phyloP scores from a whole-genome alignment of 495 filamentous ascomycete species.

The Hypoxylon fragiforme region DNA sequence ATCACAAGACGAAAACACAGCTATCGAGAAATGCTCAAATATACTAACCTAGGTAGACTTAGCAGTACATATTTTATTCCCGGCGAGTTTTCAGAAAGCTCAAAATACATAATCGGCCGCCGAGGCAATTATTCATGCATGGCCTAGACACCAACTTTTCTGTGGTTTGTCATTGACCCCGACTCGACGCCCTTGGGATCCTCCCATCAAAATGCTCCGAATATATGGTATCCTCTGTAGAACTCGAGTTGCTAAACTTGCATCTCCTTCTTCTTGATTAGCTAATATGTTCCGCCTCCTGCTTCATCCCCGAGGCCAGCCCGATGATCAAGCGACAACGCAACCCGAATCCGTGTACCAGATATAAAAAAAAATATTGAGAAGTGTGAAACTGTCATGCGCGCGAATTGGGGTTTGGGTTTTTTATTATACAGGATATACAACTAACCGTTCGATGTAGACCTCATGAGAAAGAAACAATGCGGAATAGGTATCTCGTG shows the following conservation, averaged over 20 bases:
- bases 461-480: slow-evolving; percentile 18
- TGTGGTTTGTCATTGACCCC: not conserved
- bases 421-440: slow-evolving; percentile 39
- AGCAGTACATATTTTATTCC: not conserved
- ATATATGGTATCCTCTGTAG: slow-evolving; percentile 5
- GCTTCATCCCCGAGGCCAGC: slow-evolving; percentile 38
- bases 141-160: slow-evolving; percentile 19
- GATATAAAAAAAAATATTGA: slow-evolving; percentile 30
- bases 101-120: slow-evolving; percentile 4
- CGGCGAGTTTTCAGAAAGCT: slow-evolving; percentile 1
- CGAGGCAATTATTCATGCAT: slow-evolving; percentile 5
- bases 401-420: no score
- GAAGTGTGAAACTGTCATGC: slow-evolving; percentile 25
- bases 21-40: no score
- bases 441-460: slow-evolving; percentile 27
- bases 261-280: slow-evolving; percentile 21
- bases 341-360: slow-evolving; percentile 14
- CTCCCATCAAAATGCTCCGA: slow-evolving; percentile 12
- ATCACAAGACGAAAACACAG: no score
- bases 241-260: slow-evolving; percentile 5
- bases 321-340: slow-evolving; percentile 27
- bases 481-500: slow-evolving; percentile 38
- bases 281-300: slow-evolving; percentile 16
- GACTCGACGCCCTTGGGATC: slow-evolving; percentile 13
- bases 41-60: slow-evolving; percentile 4